These are phyloP conservation scores for Pyrus bretschneideri DNA, from an alignment of 306 rosid genomes.

Conservation along the genomic window DNA sequence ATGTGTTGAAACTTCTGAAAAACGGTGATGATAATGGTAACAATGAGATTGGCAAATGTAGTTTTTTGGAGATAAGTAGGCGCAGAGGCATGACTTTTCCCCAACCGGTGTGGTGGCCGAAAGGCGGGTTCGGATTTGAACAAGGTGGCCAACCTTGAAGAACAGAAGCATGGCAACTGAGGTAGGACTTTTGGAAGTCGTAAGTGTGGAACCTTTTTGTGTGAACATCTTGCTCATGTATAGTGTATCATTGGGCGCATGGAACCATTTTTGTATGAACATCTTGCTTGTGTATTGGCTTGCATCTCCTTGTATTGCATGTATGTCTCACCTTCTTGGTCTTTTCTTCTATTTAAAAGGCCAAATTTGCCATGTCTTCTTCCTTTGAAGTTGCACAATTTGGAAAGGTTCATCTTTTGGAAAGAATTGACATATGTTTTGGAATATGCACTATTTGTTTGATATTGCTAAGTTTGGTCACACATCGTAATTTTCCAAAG, in stretches of 20 bases:
- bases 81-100: constrained; percentile 34
- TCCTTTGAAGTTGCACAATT: background rate
- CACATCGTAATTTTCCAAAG: background rate
- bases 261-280: background rate
- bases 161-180: background rate
- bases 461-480: background rate
- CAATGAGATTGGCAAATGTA: background rate
- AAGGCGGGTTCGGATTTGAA: background rate
- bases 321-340: background rate
- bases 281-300: background rate
- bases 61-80: constrained; percentile 16
- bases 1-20: constrained; percentile 17
- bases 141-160: background rate
- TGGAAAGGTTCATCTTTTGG: background rate
- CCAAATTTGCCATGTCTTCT: background rate
- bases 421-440: background rate
- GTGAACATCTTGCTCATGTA: background rate
- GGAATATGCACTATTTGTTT: background rate
- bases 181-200: background rate
- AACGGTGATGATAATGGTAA: background rate
- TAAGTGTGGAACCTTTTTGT: background rate
- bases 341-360: background rate
- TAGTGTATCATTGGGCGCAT: too few relatives aligned
- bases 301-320: background rate
- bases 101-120: constrained; percentile 25